phyloP scores from a whole-genome alignment of 768 basidiomycete genomes.

The Pisolithus tinctorius region DNA sequence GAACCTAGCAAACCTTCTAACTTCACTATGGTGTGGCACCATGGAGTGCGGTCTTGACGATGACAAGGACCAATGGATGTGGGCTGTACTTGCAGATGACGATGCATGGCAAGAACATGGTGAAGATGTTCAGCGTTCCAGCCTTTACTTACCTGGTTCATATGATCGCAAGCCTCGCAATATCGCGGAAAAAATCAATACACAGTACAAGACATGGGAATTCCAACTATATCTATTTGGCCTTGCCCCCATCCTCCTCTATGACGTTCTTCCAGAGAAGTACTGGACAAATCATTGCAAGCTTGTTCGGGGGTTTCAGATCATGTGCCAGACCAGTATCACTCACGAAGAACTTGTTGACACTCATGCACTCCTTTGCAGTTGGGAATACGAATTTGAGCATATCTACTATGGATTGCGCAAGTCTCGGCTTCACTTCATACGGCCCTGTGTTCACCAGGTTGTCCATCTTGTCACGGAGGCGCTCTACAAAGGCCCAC shows the following conservation, averaged over 20 bases:
- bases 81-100: conserved; percentile 18
- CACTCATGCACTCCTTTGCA: conserved; percentile 9
- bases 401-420: conserved; percentile 18
- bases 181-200: conserved; percentile 21
- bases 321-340: conserved; percentile 16
- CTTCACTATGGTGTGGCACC: conserved; percentile 18
- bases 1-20: conserved; percentile 21
- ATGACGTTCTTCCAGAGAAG: conserved; percentile 4
- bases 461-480: conserved; percentile 17
- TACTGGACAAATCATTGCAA: conserved; percentile 18
- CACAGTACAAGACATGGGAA: conserved; percentile 24
- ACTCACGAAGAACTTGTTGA: conserved; percentile 6
- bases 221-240: conserved; percentile 15
- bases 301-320: conserved; percentile 15
- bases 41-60: conserved; percentile 14
- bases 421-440: conserved; percentile 24
- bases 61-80: conserved; percentile 23
- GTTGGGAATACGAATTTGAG: conserved; percentile 26
- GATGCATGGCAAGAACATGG: conserved; percentile 8
- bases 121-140: conserved; percentile 11
- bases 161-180: conserved; percentile 19
- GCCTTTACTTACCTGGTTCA: conserved; percentile 9
- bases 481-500: too few species aligned
- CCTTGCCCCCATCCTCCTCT: conserved; percentile 14
- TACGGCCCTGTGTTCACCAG: conserved; percentile 23